Percentiles rank a stretch among this genome's conserved stretches.
phyloP scores from a whole-genome alignment of 2,329 filamentous ascomycete genomes.

The Colletotrichum tanaceti region DNA sequence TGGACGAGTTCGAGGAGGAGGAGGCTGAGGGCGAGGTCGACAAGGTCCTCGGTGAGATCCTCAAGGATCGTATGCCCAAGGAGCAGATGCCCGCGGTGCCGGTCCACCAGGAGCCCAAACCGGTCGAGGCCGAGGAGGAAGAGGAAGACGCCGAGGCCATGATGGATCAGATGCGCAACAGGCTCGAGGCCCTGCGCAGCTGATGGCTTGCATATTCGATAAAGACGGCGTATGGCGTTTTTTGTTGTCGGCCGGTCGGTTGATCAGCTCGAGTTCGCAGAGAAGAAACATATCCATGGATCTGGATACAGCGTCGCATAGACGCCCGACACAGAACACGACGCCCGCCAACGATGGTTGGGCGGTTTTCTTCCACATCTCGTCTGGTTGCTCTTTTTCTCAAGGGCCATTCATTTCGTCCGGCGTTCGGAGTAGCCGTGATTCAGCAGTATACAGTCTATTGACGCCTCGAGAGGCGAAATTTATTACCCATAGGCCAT shows the following conservation, averaged over 20 bases:
- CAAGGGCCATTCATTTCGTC: slow-evolving; percentile 12
- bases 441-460: slow-evolving; percentile 23
- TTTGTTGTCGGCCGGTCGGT: neutral
- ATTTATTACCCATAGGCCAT: neutral
- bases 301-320: slow-evolving; percentile 15
- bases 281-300: slow-evolving; percentile 7
- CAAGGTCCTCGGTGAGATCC: slow-evolving; percentile 89
- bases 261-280: slow-evolving; percentile 13
- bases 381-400: slow-evolving; percentile 12
- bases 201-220: slow-evolving; percentile 52
- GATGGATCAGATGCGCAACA: slow-evolving; percentile 92
- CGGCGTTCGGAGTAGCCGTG: slow-evolving; percentile 37
- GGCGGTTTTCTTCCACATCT: slow-evolving; percentile 1
- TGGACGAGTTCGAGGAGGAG: slow-evolving; percentile 76
- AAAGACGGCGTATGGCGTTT: slow-evolving; percentile 38
- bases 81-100: slow-evolving; percentile 70
- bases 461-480: neutral
- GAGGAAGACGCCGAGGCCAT: slow-evolving; percentile 90
- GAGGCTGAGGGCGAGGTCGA: slow-evolving; percentile 86
- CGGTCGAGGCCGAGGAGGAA: slow-evolving; percentile 65
- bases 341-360: neutral
- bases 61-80: slow-evolving; percentile 79
- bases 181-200: slow-evolving; percentile 91
- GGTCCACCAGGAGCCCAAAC: slow-evolving; percentile 63
- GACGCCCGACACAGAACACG: slow-evolving; percentile 5